Base-by-base conservation (phyloP, 169 alveolate genomes). In the Blepharisma undulans region DNA sequence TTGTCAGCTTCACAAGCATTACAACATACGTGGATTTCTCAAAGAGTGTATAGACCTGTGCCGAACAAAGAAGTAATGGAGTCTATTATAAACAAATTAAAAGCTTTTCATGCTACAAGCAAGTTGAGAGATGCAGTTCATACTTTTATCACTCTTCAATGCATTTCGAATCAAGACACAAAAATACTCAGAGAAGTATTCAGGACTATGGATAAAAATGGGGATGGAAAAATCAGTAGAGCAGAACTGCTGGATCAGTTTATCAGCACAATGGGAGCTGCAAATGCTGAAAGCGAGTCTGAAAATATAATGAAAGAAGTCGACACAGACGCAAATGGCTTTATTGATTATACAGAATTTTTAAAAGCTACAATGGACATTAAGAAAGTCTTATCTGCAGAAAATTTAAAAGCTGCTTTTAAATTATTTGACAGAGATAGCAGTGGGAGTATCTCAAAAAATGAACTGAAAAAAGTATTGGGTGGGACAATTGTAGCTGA, bases 191-290 rank as follows among this genome's bases (percentile, higher is more conserved):
- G 93, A 66, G 93, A 95, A 85, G 85, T 91, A 22, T 95, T 94
- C 89, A 76, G 94, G 66, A 91, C 87, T 59, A 85, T 96, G 19
- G 97, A 96, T 87, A 76, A 81, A 32, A 90, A 94, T 34, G 94
- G 95, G n/a, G 97, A 96, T 93, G 97, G 98, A 66, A 93, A 93
- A 94, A 89, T 96, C 10, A 92, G 93, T 14, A 92, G 81, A 77
- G 93, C 87, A 30, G 98, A 96, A 88, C 86, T 96, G 79, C 89
- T 92, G 4, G 87, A 59, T 16, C 93, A 92, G 22, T 93, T 90
- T 89, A 78, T 92, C 61, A 90, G 90, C 29, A 91, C 79, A 59
- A 89, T 93, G 19, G 87, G 92, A 18, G 89, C 88, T 61, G 93
- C 93, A 48, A 92, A 84, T 36, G 97, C 97, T 6, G 95, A 95